These are phyloP conservation scores for Yarrowia galli DNA, from an alignment of 1,139 yeast genomes.

Conservation along the genomic window DNA sequence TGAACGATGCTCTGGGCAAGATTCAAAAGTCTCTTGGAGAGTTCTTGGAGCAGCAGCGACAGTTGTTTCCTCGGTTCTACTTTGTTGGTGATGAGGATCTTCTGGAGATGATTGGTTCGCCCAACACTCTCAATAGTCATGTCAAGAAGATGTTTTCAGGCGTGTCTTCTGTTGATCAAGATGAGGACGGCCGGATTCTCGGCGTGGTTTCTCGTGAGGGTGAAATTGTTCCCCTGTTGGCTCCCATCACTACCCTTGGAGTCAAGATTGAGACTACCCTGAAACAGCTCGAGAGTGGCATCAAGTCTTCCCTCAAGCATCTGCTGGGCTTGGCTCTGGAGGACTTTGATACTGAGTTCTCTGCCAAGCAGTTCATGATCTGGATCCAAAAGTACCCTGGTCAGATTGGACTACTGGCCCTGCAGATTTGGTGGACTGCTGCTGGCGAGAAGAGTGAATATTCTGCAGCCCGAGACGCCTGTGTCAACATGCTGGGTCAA, in stretches of 20 bases:
- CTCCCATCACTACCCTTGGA: constrained; percentile 53
- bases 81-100: constrained; percentile 92
- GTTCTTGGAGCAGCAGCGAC: constrained; percentile 81
- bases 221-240: constrained; percentile 56
- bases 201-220: constrained; percentile 63
- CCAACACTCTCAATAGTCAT: constrained; percentile 61
- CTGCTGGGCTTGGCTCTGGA: constrained; percentile 50
- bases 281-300: constrained; percentile 61
- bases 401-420: constrained; percentile 65
- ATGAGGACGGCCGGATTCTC: constrained; percentile 54
- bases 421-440: constrained; percentile 67
- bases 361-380: constrained; percentile 42
- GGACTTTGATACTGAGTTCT: constrained; percentile 42
- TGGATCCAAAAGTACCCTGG: constrained; percentile 58
- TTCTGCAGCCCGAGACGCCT: neutral
- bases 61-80: constrained; percentile 78
- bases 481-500: constrained; percentile 44
- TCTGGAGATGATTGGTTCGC: constrained; percentile 78
- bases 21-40: constrained; percentile 75
- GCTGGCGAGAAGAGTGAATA: constrained; percentile 51
- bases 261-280: constrained; percentile 69
- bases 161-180: constrained; percentile 57
- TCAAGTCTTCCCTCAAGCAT: constrained; percentile 56
- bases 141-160: constrained; percentile 78
- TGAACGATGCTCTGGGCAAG: constrained; percentile 63